Base-by-base conservation (phyloP, 2,329 filamentous ascomycete genomes). In the Paecilomyces formosus region DNA sequence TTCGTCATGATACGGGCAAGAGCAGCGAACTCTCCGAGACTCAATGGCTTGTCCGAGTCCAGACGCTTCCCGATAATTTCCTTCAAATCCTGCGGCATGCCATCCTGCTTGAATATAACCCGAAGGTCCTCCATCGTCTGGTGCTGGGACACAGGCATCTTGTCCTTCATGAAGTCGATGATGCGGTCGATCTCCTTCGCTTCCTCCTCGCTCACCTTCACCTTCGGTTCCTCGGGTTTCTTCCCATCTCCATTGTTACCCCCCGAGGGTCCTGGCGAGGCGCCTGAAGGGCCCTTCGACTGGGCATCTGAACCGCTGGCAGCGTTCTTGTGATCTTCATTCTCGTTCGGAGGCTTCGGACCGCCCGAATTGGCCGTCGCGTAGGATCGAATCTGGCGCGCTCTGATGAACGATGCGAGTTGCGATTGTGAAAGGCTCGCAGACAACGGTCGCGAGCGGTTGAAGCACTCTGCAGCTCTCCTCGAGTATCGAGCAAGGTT, bases 71-170 rank as follows among this genome's bases (percentile, higher is more conserved):
- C 79, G 72, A 87, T 82, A 56, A 88, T 81, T 63, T 87, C 81
- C 57, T 83, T 81, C 18, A 91, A 75, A 68, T 91, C 89, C 22
- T 76, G 66, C 0, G 90, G 89, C 15, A 91, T 83, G 9, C 91
- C 91, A 50, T 86, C 80, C 60, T 81, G 79, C 74, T 86, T 85
- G 61, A 93, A 81, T 28, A 81, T 77, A 61, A 82, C 76, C n/a
- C 89, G 74, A 8, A 86, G 79, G 54, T 83, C 79, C 59, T 85
- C 80, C 59, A 92, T 72, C 22, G 81, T 76, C 55, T 83, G 74
- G 45, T 79, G 79, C 73, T 90, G 85, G n/a, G 80, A 79, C 57
- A 81, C 78, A 7, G 88, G 87, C 58, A 90, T 73, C 55, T 79
- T 79, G 60, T 81, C 78, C 63, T 83, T 83, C 60, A 88, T 73